A percentile compares a stretch with the other conserved stretches of the same genome.
These are phyloP conservation scores for Beauveria bassiana DNA, from an alignment of 2,329 filamentous ascomycete species.

Conservation along the genomic window DNA sequence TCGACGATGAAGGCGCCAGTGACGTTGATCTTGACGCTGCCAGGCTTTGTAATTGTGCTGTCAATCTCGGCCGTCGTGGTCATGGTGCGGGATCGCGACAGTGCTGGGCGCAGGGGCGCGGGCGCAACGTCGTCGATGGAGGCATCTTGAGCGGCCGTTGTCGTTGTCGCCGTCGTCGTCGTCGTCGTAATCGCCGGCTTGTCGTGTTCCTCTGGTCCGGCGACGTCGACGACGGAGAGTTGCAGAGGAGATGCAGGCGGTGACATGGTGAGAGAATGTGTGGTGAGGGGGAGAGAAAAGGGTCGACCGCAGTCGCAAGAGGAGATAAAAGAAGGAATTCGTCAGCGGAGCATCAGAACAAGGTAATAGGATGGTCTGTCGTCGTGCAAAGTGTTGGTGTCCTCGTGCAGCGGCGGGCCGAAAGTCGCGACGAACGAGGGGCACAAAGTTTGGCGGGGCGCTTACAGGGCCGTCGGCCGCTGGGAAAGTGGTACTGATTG, in stretches of 20 bases:
- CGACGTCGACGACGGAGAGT: background rate
- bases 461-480: background rate
- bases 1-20: conserved; percentile 95
- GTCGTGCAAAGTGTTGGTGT: background rate
- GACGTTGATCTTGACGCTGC: conserved; percentile 88
- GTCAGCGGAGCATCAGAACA: conserved; percentile 2
- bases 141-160: background rate
- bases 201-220: background rate
- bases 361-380: background rate
- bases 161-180: background rate
- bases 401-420: background rate
- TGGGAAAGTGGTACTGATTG: background rate
- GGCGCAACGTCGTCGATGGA: background rate
- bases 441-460: background rate
- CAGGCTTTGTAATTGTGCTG: conserved; percentile 53
- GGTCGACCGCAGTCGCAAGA: conserved; percentile 4
- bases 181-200: conserved; percentile 7
- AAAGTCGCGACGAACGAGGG: background rate
- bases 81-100: conserved; percentile 19
- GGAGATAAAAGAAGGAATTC: no score
- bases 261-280: background rate
- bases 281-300: background rate
- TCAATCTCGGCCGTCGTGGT: conserved; percentile 51
- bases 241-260: background rate
- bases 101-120: background rate